Conservation (phyloP, 2,329 filamentous ascomycete genomes). For the Xylariaceae sp. region DNA sequence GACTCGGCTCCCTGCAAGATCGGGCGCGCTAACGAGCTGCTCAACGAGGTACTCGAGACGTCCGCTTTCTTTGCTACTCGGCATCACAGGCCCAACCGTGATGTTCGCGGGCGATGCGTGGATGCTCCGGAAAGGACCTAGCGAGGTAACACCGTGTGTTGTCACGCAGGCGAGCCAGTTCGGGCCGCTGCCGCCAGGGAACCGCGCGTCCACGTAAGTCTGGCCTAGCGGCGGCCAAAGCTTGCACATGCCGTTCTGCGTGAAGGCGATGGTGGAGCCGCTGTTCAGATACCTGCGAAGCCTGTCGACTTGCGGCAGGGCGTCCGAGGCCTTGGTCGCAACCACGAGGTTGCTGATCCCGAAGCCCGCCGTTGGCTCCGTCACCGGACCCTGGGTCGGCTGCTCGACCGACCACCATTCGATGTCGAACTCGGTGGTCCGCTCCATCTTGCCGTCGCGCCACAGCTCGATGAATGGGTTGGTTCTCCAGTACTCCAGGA, state of each 20-base stretch:
- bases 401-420: slow-evolving; percentile 57
- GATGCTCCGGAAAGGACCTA: slow-evolving; percentile 53
- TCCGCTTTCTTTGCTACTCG: slow-evolving; percentile 21
- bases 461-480: slow-evolving; percentile 49
- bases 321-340: slow-evolving; percentile 72
- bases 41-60: slow-evolving; percentile 43
- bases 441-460: slow-evolving; percentile 38
- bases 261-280: slow-evolving; percentile 74
- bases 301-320: slow-evolving; percentile 61
- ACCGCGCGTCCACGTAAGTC: slow-evolving; percentile 47
- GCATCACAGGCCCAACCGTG: slow-evolving; percentile 50
- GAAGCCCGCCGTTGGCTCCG: slow-evolving; percentile 43
- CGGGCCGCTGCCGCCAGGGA: slow-evolving; percentile 49
- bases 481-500: slow-evolving; percentile 51
- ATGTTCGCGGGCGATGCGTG: slow-evolving; percentile 55
- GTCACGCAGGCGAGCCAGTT: slow-evolving; percentile 72
- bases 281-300: slow-evolving; percentile 64
- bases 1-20: slow-evolving; percentile 46
- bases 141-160: slow-evolving; percentile 58
- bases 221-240: slow-evolving; percentile 57
- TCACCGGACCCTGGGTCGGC: slow-evolving; percentile 40
- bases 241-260: slow-evolving; percentile 86
- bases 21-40: slow-evolving; percentile 46
- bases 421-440: slow-evolving; percentile 47
- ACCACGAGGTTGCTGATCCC: slow-evolving; percentile 75